A percentile compares a stretch with the other conserved stretches of the same genome.
These are phyloP conservation scores for Aspergillus nomiae DNA, from an alignment of 2,329 filamentous ascomycete species.

Conservation along the genomic window DNA sequence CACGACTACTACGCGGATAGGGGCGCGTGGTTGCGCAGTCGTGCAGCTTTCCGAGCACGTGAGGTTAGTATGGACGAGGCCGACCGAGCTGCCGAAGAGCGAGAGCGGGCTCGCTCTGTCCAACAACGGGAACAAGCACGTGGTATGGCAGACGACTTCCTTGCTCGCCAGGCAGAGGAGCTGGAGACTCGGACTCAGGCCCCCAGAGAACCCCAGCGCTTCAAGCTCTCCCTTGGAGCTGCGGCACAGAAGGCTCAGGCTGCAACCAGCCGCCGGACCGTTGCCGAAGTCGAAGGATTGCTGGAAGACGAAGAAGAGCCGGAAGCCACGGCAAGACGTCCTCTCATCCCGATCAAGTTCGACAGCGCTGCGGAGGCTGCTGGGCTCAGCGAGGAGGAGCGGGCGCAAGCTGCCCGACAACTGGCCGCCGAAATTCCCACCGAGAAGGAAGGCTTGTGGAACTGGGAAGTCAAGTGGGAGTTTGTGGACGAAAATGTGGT, in stretches of 20 bases:
- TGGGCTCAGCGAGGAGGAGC: conserved; percentile 81
- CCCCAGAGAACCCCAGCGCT: conserved; percentile 66
- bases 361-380: conserved; percentile 68
- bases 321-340: conserved; percentile 68
- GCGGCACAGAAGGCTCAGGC: conserved; percentile 74
- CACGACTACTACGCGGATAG: conserved; percentile 88
- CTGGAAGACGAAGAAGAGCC: conserved; percentile 91
- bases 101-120: conserved; percentile 69
- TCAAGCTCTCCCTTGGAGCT: conserved; percentile 91
- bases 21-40: conserved; percentile 80
- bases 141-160: conserved; percentile 87
- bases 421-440: conserved; percentile 88
- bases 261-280: conserved; percentile 68
- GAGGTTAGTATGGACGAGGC: conserved; percentile 79
- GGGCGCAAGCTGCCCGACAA: conserved; percentile 76
- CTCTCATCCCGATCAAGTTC: conserved; percentile 80
- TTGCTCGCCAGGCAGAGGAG: conserved; percentile 80
- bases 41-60: conserved; percentile 69
- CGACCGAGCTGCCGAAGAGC: conserved; percentile 76
- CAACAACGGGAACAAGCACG: conserved; percentile 76
- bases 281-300: conserved; percentile 90
- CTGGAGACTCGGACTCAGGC: conserved; percentile 55
- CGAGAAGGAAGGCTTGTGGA: conserved; percentile 83
- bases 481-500: conserved; percentile 80
- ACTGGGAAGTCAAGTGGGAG: conserved; percentile 92